Conservation (phyloP, 805 yeast species). For the Candida vaughaniae region DNA sequence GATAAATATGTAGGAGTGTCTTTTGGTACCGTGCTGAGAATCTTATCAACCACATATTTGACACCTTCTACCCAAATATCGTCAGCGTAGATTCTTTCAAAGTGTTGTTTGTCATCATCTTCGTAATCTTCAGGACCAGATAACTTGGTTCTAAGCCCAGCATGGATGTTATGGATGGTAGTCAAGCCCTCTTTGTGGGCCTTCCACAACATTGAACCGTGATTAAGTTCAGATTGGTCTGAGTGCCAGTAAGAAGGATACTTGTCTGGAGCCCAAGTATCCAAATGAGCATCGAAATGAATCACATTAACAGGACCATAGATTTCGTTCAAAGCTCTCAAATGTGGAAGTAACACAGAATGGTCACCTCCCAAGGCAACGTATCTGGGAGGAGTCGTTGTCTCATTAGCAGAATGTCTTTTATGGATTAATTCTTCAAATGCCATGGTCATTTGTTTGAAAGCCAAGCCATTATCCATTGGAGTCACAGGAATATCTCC, state of each 20-base stretch:
- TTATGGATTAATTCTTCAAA: constrained; percentile 55
- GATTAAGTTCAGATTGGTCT: constrained; percentile 63
- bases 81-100: constrained; percentile 66
- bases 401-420: constrained; percentile 23
- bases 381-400: constrained; percentile 52
- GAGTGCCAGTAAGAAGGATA: constrained; percentile 65
- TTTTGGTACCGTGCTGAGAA: constrained; percentile 55
- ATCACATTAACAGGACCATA: constrained; percentile 72
- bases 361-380: constrained; percentile 85
- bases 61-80: constrained; percentile 71
- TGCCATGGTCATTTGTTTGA: constrained; percentile 53
- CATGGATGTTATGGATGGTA: constrained; percentile 61
- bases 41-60: constrained; percentile 53
- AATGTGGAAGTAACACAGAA: constrained; percentile 68
- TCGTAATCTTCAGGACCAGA: constrained; percentile 62
- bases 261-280: constrained; percentile 74
- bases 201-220: constrained; percentile 86
- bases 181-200: constrained; percentile 70
- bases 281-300: constrained; percentile 85
- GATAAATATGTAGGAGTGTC: constrained; percentile 71
- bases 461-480: constrained; percentile 55
- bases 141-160: constrained; percentile 74
- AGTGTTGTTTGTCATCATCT: constrained; percentile 70
- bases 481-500: constrained; percentile 61
- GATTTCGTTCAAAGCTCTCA: constrained; percentile 57